Evolutionary conservation across 768 basidiomycete species (phyloP).

Genomic region (Termitomyces sp.): DNA sequence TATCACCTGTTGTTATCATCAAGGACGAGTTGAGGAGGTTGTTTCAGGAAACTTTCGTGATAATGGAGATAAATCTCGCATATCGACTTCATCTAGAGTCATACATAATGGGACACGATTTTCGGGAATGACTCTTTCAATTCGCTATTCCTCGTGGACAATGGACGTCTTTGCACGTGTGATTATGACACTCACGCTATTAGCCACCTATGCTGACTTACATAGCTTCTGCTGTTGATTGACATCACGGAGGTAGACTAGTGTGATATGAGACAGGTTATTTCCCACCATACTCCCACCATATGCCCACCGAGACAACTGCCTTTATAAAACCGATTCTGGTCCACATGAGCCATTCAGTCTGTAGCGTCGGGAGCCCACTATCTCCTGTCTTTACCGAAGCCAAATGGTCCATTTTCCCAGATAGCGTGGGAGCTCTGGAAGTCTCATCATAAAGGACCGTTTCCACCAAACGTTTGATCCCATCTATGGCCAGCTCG

Average conservation of each 20-base stretch:
- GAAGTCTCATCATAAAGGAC: no score
- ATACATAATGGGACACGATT: background rate
- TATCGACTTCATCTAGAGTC: background rate
- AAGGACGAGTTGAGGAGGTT: background rate
- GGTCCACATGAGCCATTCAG: no score
- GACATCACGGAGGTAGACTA: background rate
- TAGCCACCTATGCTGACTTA: no score
- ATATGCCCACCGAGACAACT: background rate
- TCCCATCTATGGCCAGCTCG: background rate
- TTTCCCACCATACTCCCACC: background rate
- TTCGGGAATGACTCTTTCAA: no score
- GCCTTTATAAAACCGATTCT: background rate
- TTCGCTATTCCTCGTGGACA: no score
- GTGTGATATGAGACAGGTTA: background rate
- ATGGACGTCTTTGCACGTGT: background rate
- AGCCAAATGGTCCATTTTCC: background rate
- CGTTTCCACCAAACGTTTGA: background rate
- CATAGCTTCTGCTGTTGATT: background rate
- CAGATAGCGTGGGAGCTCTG: background rate
- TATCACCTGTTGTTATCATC: background rate
- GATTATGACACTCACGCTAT: no score
- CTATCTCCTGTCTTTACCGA: background rate
- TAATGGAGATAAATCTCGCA: background rate
- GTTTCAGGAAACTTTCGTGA: background rate
- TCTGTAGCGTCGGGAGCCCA: background rate